Percentiles rank a stretch among this genome's conserved stretches.
phyloP scores from a whole-genome alignment of 1,284 basidiomycete genomes.

The Xerocomus tenax region DNA sequence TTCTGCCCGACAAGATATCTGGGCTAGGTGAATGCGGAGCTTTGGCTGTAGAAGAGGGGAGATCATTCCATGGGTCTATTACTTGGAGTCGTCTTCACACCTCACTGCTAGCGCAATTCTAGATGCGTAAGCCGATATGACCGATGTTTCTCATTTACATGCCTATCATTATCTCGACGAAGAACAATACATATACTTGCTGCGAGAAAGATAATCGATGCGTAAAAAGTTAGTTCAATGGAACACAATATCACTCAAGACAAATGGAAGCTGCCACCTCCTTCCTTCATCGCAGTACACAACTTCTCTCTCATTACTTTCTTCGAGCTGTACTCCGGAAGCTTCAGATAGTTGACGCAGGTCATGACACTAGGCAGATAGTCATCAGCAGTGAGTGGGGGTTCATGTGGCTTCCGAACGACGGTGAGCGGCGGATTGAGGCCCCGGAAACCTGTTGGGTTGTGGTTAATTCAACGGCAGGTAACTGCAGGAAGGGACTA shows the following conservation, averaged over 20 bases:
- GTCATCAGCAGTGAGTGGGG: slow-evolving; percentile 83
- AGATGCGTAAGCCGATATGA: background rate
- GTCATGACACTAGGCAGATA: slow-evolving; percentile 98
- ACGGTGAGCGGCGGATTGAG: slow-evolving; percentile 93
- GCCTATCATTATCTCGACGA: slow-evolving; percentile 10
- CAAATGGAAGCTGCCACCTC: slow-evolving; percentile 90
- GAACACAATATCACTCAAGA: slow-evolving; percentile 44
- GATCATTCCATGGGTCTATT: too few relatives aligned
- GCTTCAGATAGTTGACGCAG: slow-evolving; percentile 92
- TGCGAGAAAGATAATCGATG: slow-evolving; percentile 15
- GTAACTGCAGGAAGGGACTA: slow-evolving; percentile 18
- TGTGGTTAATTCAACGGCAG: background rate
- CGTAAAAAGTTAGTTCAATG: slow-evolving; percentile 23
- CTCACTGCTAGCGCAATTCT: background rate
- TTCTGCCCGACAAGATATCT: slow-evolving; percentile 15
- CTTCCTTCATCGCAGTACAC: slow-evolving; percentile 76
- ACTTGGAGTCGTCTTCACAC: too few relatives aligned
- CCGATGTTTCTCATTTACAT: too few relatives aligned
- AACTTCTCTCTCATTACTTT: slow-evolving; percentile 75
- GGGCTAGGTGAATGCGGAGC: slow-evolving; percentile 27
- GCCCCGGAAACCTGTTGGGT: slow-evolving; percentile 75
- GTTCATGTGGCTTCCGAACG: slow-evolving; percentile 92
- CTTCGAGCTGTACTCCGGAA: slow-evolving; percentile 87
- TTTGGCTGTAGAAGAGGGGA: slow-evolving; percentile 21
- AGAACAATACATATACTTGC: slow-evolving; percentile 8